These are phyloP conservation scores for Camellia lanceoleosa DNA, from an alignment of 148 eudicot species.

Conservation along the genomic window DNA sequence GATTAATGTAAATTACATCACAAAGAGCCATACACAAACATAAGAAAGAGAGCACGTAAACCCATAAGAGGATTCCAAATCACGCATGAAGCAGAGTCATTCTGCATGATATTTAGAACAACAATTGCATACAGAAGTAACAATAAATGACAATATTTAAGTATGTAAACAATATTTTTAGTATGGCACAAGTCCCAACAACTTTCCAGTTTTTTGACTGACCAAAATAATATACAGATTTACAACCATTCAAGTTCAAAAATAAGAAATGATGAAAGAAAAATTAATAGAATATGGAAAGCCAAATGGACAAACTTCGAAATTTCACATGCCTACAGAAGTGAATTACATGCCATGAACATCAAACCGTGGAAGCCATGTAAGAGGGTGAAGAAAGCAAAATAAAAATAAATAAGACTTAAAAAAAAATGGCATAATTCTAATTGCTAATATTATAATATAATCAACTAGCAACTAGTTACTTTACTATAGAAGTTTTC, in stretches of 20 bases:
- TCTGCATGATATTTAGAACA: background rate
- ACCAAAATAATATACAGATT: too few species aligned
- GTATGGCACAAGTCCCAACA: too few species aligned
- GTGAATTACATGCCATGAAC: background rate
- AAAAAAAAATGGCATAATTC: background rate
- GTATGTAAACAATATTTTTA: background rate
- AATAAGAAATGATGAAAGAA: too few species aligned
- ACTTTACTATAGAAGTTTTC: background rate
- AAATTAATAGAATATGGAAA: too few species aligned
- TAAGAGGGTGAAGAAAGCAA: too few species aligned
- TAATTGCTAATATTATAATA: background rate
- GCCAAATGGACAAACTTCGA: background rate
- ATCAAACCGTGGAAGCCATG: background rate
- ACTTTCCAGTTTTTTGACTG: too few species aligned
- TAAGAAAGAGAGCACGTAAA: background rate
- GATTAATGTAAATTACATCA: constrained; percentile 6
- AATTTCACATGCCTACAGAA: background rate
- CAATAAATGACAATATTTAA: background rate
- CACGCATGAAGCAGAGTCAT: background rate
- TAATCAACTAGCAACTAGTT: background rate
- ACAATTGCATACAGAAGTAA: background rate
- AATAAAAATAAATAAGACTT: background rate
- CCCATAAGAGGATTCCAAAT: background rate
- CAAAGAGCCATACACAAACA: constrained; percentile 8
- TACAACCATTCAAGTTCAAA: too few species aligned